Conservation (phyloP, 495 filamentous ascomycete species). For the Aspergillus haitiensis region DNA sequence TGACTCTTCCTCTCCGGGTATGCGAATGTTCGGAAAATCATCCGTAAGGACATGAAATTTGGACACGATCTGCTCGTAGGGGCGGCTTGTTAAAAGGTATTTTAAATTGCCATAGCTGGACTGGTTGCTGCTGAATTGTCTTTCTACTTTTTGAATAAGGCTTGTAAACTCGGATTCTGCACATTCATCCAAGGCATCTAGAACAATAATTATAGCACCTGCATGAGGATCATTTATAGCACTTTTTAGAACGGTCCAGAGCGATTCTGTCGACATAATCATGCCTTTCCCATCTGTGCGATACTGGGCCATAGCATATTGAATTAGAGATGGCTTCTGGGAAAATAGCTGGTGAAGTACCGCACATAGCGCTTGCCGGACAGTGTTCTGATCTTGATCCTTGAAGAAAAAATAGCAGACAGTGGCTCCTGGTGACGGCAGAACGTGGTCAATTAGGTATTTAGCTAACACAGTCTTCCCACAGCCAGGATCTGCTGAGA, state of each 20-base stretch:
- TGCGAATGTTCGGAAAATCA: slow-evolving; percentile 28
- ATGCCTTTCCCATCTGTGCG: slow-evolving; percentile 18
- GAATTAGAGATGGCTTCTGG: slow-evolving; percentile 22
- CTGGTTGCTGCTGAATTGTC: not conserved
- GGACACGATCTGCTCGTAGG: slow-evolving; percentile 38
- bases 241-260: slow-evolving; percentile 33
- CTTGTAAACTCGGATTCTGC: slow-evolving; percentile 17
- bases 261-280: slow-evolving; percentile 12
- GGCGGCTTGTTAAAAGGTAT: slow-evolving; percentile 47
- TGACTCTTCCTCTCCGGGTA: slow-evolving; percentile 28
- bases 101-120: slow-evolving; percentile 30
- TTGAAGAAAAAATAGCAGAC: slow-evolving; percentile 41
- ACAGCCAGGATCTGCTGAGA: slow-evolving; percentile 46
- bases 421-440: slow-evolving; percentile 14
- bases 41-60: no score
- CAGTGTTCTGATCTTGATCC: slow-evolving; percentile 28
- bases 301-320: slow-evolving; percentile 26
- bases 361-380: slow-evolving; percentile 32
- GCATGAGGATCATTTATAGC: slow-evolving; percentile 21
- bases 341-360: slow-evolving; percentile 35
- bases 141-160: slow-evolving; percentile 28
- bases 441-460: slow-evolving; percentile 32
- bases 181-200: slow-evolving; percentile 50
- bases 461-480: slow-evolving; percentile 43
- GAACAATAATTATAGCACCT: slow-evolving; percentile 33